phyloP scores from a whole-genome alignment of 805 yeast species.

The Pichia manshurica region DNA sequence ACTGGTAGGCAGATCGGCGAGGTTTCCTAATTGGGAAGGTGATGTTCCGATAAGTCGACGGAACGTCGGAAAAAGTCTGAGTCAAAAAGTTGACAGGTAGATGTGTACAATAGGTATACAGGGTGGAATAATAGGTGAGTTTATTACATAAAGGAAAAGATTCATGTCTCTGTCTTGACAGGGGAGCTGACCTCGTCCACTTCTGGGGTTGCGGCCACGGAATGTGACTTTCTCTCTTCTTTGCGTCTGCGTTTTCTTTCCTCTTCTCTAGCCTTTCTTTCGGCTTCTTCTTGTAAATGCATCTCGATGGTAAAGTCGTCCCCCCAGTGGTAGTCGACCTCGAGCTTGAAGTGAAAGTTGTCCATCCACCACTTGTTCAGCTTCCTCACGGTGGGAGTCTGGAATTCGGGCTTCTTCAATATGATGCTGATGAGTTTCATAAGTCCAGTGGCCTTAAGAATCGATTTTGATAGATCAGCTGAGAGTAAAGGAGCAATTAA shows the following conservation, averaged over 20 bases:
- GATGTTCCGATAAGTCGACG: no score
- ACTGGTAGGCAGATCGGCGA: no score
- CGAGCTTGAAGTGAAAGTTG: slow-evolving; percentile 26
- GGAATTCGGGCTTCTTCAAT: slow-evolving; percentile 34
- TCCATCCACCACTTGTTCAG: slow-evolving; percentile 19
- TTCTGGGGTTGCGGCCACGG: slow-evolving; percentile 4
- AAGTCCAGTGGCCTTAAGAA: slow-evolving; percentile 29
- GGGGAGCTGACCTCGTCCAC: neutral
- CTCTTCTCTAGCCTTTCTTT: slow-evolving; percentile 23
- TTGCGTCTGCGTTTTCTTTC: slow-evolving; percentile 34
- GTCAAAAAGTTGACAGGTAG: no score
- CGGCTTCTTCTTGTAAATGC: slow-evolving; percentile 19
- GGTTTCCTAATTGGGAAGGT: neutral
- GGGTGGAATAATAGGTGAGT: no score
- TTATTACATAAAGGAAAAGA: neutral
- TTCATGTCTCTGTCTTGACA: neutral
- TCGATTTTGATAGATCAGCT: slow-evolving; percentile 25
- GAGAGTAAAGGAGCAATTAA: slow-evolving; percentile 23
- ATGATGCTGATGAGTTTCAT: slow-evolving; percentile 29
- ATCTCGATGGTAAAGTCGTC: slow-evolving; percentile 23
- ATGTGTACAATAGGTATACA: no score
- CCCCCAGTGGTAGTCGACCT: slow-evolving; percentile 26
- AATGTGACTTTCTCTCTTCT: slow-evolving; percentile 24
- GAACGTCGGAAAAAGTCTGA: no score
- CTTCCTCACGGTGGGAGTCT: slow-evolving; percentile 16